Base-by-base conservation (phyloP, 2,329 filamentous ascomycete genomes). In the Pseudocercospora vitis region DNA sequence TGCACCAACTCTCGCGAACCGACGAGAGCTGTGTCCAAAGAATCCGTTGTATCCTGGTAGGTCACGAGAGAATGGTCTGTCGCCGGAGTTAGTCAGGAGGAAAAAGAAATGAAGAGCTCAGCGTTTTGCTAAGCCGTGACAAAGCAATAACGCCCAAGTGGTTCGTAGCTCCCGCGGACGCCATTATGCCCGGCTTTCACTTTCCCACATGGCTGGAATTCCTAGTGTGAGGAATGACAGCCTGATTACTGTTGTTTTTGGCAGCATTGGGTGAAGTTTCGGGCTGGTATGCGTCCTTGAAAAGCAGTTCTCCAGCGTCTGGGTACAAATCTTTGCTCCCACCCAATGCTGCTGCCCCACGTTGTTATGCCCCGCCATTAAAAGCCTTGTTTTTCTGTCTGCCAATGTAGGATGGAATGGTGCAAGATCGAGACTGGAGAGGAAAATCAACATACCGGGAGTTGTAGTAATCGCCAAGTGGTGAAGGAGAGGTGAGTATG, bases 81-180 rank as follows among this genome's bases (percentile, higher is more conserved):
- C 12, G 19, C 24, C 28, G 29, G 33, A 18, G 42, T 50, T 53
- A 16, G 45, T 48, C 45, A 53, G 45, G 28, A 21, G 32, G 12
- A 33, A n/a, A 37, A 33, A 14, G 26, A n/a, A 18, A n/a, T 28
- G 24, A 26, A 39, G 37, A 32, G 39, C 49, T 24, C 28, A 39
- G 44, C 33, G 4, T 26, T 23, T 37, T 53, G 23, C 42, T 52
- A 37, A 52, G 50, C 50, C n/a, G 40, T 47, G 50, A 52, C 49
- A 40, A 52, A 52, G 49, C 49, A 35, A 12, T 6, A n/a, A n/a
- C n/a, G n/a, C n/a, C n/a, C n/a, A n/a, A n/a, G n/a, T n/a, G n/a
- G n/a, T n/a, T n/a, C n/a, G n/a, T n/a, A n/a, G n/a, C n/a, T n/a
- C n/a, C n/a, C n/a, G n/a, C n/a, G n/a, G n/a, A n/a, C n/a, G n/a